Conservation (phyloP, 1,284 basidiomycete genomes). For the Austroboletus novae-zelandiae region DNA sequence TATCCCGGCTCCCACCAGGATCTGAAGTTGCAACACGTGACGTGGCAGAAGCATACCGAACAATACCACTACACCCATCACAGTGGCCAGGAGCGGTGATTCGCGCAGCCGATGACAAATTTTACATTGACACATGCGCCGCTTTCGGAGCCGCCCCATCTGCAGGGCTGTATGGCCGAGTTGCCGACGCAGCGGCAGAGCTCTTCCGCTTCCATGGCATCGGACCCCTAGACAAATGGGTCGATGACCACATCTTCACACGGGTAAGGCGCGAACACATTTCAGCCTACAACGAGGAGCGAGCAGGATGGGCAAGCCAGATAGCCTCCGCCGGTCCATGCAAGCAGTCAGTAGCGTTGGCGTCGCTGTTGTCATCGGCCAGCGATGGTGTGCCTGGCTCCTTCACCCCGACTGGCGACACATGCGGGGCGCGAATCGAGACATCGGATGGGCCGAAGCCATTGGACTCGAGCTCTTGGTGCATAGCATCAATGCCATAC, state of each 20-base stretch:
- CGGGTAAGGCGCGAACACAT: no score
- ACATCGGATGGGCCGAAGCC: conserved; percentile 20
- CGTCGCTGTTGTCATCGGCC: neutral
- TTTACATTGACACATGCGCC: neutral
- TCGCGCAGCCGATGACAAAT: neutral
- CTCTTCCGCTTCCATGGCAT: neutral
- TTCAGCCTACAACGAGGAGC: no score
- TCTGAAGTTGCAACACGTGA: neutral
- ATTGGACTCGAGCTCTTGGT: conserved; percentile 28
- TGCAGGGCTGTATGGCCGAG: conserved; percentile 30
- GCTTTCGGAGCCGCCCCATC: conserved; percentile 28
- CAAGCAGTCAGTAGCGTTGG: no score
- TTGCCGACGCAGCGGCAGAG: conserved; percentile 30
- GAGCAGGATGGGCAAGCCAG: no score
- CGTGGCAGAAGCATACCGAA: conserved; percentile 1
- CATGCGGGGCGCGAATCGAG: neutral
- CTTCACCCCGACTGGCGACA: conserved; percentile 4
- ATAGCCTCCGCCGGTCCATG: no score
- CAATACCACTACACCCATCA: neutral
- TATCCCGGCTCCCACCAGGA: neutral
- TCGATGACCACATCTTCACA: conserved; percentile 4
- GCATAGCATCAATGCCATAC: neutral
- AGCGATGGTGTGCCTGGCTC: conserved; percentile 3
- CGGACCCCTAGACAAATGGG: conserved; percentile 2
- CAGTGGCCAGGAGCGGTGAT: neutral